Evolutionary conservation across 2,329 filamentous ascomycete species (phyloP).

Genomic region (Aotearoamyces nothofagi): DNA sequence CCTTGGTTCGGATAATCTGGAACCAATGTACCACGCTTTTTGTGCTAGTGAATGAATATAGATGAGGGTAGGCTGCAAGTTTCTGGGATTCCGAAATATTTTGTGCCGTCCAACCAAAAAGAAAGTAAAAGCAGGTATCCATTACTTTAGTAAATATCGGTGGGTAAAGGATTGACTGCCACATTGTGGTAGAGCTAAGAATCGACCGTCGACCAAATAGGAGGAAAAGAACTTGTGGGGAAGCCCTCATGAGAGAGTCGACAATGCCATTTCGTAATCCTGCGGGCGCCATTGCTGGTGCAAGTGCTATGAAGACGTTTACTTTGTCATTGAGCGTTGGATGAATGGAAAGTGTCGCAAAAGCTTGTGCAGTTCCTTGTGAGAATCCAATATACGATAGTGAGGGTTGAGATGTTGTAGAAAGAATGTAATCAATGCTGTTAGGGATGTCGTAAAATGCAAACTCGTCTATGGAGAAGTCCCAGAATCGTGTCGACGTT

Average conservation of each 20-base stretch:
- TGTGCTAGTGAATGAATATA: slow-evolving; percentile 93
- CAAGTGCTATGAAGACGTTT: slow-evolving; percentile 90
- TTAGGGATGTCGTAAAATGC: slow-evolving; percentile 96
- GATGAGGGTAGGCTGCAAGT: slow-evolving; percentile 83
- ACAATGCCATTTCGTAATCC: slow-evolving; percentile 83
- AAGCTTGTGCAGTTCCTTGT: slow-evolving; percentile 92
- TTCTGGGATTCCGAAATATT: slow-evolving; percentile 86
- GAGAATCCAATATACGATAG: slow-evolving; percentile 96
- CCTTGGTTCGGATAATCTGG: slow-evolving; percentile 92
- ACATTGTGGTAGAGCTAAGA: slow-evolving; percentile 86
- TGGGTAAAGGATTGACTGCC: slow-evolving; percentile 90
- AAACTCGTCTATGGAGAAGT: slow-evolving; percentile 97
- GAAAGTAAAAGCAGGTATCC: slow-evolving; percentile 63
- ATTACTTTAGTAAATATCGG: slow-evolving; percentile 84
- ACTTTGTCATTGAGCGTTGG: slow-evolving; percentile 84
- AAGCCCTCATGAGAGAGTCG: slow-evolving; percentile 84
- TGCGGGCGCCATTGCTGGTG: slow-evolving; percentile 90
- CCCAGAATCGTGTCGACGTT: slow-evolving; percentile 70
- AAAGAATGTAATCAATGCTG: slow-evolving; percentile 81
- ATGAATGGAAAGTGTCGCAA: slow-evolving; percentile 84
- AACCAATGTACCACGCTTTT: slow-evolving; percentile 99
- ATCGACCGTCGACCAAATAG: slow-evolving; percentile 87
- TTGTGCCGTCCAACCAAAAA: slow-evolving; percentile 77
- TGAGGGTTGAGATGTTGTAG: slow-evolving; percentile 66
- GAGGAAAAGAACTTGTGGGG: slow-evolving; percentile 80